Evolutionary conservation across 164 flowering plant genomes (phyloP), one percentile per base, ranked within the genome.

Genomic region (Brasenia schreberi): DNA sequence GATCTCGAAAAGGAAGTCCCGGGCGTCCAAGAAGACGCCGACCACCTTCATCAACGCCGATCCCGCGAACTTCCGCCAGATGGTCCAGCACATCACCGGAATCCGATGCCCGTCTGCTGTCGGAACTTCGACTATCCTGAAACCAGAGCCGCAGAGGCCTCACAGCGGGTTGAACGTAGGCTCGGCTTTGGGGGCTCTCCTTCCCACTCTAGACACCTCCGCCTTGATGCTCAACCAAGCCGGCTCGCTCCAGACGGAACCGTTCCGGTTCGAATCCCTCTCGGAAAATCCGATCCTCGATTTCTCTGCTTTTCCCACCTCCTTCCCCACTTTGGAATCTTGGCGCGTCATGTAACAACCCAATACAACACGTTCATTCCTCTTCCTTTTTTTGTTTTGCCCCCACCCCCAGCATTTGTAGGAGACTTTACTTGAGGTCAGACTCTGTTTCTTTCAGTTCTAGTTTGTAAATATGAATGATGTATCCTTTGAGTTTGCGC

Each of bases 21-120:
- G 97, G 0, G 88, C 93, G 10, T 68, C 90, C 64, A 91, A 91
- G 74, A 74, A 84, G 42, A 77, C 85, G 2, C 89, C 83, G 60
- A 91, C 97, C 4, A 94, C 96, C 18, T 91, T 87, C 75, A 94
- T 94, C 56, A 80, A 80, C 7, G 93, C 97, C 14, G 97, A 94
- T 72, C 86, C 96, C 18, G 81, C 87, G 2, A 89, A 91, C 75
- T 94, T 94, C 77, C 81, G 99, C 19, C 96, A 89, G 81, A 87
- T 89, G 93, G 99, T 94, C 72, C 99, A 94, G 78, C 92, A 91
- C 80, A 91, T 94, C 42, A 91, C 99, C 62, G 99, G 97, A 4
- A 78, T 79, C 18, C 72, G 83, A 18, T 77, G 84, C 67, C 63
- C 63, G 10, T 2, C 19, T 11, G 19, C 63, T n/a, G n/a, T 23